Conservation (phyloP, 352 stramenopile genomes). For the Globisporangium carolinianum region DNA sequence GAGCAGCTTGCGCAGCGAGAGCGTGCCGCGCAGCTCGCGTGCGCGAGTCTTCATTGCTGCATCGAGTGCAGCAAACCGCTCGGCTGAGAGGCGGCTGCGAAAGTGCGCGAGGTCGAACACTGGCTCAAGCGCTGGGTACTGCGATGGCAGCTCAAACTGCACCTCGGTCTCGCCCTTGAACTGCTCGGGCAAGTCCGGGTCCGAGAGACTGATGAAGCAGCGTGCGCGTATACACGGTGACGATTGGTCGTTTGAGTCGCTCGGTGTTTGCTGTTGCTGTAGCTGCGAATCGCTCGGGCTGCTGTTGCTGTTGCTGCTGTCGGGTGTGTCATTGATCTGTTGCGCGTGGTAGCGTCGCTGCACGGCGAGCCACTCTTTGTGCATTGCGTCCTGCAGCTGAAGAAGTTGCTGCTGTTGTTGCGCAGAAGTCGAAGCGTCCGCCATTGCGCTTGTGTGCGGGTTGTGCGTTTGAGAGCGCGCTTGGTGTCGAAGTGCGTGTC, state of each 20-base stretch:
- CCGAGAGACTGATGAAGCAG: slow-evolving; percentile 57
- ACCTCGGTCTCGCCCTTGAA: slow-evolving; percentile 57
- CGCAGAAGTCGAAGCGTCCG: background rate
- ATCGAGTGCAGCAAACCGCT: slow-evolving; percentile 31
- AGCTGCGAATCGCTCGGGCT: background rate
- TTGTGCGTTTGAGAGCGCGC: background rate
- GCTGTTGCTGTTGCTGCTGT: slow-evolving; percentile 1
- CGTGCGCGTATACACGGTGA: slow-evolving; percentile 10
- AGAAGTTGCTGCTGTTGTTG: slow-evolving; percentile 9
- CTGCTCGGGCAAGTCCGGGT: slow-evolving; percentile 45
- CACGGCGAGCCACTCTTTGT: slow-evolving; percentile 60
- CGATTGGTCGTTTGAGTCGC: background rate
- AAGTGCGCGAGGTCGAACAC: slow-evolving; percentile 49
- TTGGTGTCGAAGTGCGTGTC: background rate
- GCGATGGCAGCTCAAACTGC: slow-evolving; percentile 33
- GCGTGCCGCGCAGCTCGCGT: slow-evolving; percentile 33
- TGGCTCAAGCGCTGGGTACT: slow-evolving; percentile 44
- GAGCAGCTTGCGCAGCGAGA: slow-evolving; percentile 58
- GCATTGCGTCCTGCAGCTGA: slow-evolving; percentile 21
- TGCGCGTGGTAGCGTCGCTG: slow-evolving; percentile 58
- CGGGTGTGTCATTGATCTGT: slow-evolving; percentile 14
- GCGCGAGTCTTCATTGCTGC: slow-evolving; percentile 29
- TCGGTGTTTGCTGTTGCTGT: background rate
- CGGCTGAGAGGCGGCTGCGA: slow-evolving; percentile 28
- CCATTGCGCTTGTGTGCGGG: slow-evolving; percentile 2